phyloP scores from a whole-genome alignment of 176 grass and related monocot genomes.

The Luzula sylvatica region DNA sequence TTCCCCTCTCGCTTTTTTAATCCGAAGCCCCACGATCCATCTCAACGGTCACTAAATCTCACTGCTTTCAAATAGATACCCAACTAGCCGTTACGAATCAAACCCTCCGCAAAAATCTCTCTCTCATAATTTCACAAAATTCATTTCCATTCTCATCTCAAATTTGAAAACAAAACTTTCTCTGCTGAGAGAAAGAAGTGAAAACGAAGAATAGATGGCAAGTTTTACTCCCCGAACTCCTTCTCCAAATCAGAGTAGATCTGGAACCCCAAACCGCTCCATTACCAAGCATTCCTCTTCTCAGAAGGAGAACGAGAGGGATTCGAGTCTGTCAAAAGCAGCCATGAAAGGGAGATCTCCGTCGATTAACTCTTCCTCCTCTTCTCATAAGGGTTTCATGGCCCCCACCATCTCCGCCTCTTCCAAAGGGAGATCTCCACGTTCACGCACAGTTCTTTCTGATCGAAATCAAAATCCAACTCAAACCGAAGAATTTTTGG shows the following conservation, averaged over 20 bases:
- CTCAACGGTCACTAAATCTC: neutral
- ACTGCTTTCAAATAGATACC: constrained; percentile 4
- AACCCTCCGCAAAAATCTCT: neutral
- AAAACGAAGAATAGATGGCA: neutral
- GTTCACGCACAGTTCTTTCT: neutral
- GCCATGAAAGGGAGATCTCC: constrained; percentile 23
- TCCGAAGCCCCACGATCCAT: neutral
- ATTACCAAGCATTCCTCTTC: constrained; percentile 14
- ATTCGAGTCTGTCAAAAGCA: constrained; percentile 15
- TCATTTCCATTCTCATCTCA: constrained; percentile 8
- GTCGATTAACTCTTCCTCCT: neutral
- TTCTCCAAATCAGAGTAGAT: constrained; percentile 1
- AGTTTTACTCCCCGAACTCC: neutral
- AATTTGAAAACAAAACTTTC: constrained; percentile 1
- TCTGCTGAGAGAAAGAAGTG: neutral
- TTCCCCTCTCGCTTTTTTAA: neutral
- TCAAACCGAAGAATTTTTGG: constrained; percentile 4
- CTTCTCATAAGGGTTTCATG: constrained; percentile 71
- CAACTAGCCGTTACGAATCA: constrained; percentile 17
- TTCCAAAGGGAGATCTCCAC: constrained; percentile 39
- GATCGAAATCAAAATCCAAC: constrained; percentile 16
- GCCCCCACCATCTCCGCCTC: constrained; percentile 80
- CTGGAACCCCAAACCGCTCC: constrained; percentile 20
- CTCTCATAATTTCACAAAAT: constrained; percentile 3
- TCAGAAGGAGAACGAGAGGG: constrained; percentile 54